Conservation (phyloP, 1,139 yeast genomes). For the Suhomyces maxii region DNA sequence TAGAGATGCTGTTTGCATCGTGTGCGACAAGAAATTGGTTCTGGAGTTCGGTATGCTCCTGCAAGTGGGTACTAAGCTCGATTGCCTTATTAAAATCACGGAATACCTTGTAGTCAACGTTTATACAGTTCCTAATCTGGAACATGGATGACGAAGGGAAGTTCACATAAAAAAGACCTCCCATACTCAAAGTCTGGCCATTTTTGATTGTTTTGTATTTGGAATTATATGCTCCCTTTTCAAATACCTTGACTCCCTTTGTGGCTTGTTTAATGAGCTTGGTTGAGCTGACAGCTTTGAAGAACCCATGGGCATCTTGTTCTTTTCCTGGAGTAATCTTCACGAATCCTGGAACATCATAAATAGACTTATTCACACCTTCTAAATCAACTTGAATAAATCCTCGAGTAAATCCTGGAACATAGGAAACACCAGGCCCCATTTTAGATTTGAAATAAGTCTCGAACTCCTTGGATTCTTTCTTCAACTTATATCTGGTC, state of each 20-base stretch:
- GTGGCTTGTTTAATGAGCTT: slow-evolving; percentile 33
- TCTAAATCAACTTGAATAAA: slow-evolving; percentile 34
- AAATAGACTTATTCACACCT: slow-evolving; percentile 29
- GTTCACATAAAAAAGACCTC: slow-evolving; percentile 58
- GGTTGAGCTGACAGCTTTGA: slow-evolving; percentile 26
- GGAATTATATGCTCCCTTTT: slow-evolving; percentile 36
- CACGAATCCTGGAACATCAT: slow-evolving; percentile 60
- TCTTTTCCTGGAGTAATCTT: slow-evolving; percentile 6
- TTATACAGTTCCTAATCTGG: slow-evolving; percentile 41
- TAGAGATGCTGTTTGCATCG: slow-evolving; percentile 23
- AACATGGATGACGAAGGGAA: slow-evolving; percentile 42
- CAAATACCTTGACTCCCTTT: slow-evolving; percentile 38
- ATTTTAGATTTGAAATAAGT: slow-evolving; percentile 20
- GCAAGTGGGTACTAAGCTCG: slow-evolving; percentile 17
- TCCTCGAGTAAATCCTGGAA: slow-evolving; percentile 61
- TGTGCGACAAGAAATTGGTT: slow-evolving; percentile 34
- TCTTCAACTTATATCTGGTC: slow-evolving; percentile 10
- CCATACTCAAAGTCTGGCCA: slow-evolving; percentile 51
- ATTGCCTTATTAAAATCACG: slow-evolving; percentile 29
- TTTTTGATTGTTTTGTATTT: slow-evolving; percentile 42
- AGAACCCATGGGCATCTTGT: slow-evolving; percentile 31
- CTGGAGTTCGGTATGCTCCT: slow-evolving; percentile 20
- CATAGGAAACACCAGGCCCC: slow-evolving; percentile 49
- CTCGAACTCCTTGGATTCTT: slow-evolving; percentile 16
- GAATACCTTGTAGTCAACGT: slow-evolving; percentile 28